Percentiles rank a stretch among this genome's conserved stretches.
phyloP scores from a whole-genome alignment of 345 rosid genomes.

The Eucalyptus pauciflora region DNA sequence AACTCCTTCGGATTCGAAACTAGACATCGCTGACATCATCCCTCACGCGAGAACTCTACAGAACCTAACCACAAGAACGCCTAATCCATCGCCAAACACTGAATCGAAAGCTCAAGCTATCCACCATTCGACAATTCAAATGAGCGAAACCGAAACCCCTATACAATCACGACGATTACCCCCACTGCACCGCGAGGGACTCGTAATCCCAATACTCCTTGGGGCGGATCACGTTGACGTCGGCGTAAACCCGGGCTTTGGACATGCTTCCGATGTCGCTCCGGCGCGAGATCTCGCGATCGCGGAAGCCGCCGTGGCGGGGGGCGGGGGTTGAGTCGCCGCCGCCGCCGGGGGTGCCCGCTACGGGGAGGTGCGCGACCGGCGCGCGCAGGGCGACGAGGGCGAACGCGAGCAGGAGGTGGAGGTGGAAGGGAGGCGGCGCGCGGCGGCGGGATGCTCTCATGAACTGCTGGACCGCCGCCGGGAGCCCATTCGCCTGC shows the following conservation, averaged over 20 bases:
- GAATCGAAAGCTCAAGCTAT: not conserved
- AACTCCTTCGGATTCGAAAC: not conserved
- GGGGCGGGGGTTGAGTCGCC: not conserved
- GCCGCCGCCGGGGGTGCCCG: constrained; percentile 3
- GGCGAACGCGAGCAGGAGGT: constrained; percentile 36
- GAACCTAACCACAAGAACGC: not conserved
- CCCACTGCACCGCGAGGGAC: constrained; percentile 53
- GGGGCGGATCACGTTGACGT: constrained; percentile 74
- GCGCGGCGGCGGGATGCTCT: not conserved
- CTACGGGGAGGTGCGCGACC: constrained; percentile 29
- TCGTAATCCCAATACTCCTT: constrained; percentile 69
- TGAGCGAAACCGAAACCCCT: not conserved
- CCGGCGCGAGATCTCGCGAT: not conserved
- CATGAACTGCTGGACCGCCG: not conserved
- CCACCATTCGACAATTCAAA: not conserved
- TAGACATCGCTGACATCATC: not conserved
- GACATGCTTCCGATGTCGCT: constrained; percentile 42
- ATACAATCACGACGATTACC: constrained; percentile 19
- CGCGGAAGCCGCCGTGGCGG: not conserved
- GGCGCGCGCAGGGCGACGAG: constrained; percentile 38
- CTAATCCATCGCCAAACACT: not conserved
- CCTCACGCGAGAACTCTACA: not conserved
- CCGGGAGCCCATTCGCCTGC: not conserved
- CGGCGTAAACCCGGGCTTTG: constrained; percentile 79
- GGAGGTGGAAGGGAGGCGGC: constrained; percentile 1